Base-by-base conservation (phyloP, 1,139 yeast species). In the Diutina rugosa region DNA sequence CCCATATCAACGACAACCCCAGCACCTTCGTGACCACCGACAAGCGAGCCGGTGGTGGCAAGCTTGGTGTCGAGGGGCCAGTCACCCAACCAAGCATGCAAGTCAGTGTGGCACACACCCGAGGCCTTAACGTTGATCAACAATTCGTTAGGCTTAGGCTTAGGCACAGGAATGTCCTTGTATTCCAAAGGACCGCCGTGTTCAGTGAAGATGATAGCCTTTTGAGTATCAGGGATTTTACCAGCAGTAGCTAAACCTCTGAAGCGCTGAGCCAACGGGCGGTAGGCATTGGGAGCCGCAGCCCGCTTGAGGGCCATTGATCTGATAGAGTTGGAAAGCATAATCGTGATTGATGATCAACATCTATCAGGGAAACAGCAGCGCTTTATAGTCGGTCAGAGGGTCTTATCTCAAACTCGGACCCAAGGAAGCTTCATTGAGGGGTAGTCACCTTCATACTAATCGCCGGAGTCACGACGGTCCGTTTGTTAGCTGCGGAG, bases 21-120 rank as follows among this genome's bases (percentile, higher is more conserved):
- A 30, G 63, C 63, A 46, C 63, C 63, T 57, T 61, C 63, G 60
- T 61, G 63, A 51, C 63, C 63, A 16, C 63, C 63, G 7, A 61
- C 62, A 26, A 29, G 51, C 18, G 51, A 48, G 4, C 26, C 26
- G 14, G 30, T 21, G 30, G 29, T 46, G 30, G 49, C 30, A 18
- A 61, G 57, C 55, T 61, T 61, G 55, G 62, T 61, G 55, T 56
- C 57, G 58, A 60, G 58, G 16, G 61, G 62, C 63, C 62, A 60
- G 60, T 61, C 63, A 48, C 63, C 63, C 54, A 59, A 58, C 62
- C 62, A 60, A 38, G 61, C 62, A 57, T 61, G 63, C 57, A 61
- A 60, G 56, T 61, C 63, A 12, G 63, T 61, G 59, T 49, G 53
- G 56, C 63, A 61, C 44, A 61, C 63, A 55, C 63, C 63, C 44